Evolutionary conservation across 257 asterid genomes (phyloP), one percentile per base, ranked within the genome.

Genomic region (Solanum paucissectum): DNA sequence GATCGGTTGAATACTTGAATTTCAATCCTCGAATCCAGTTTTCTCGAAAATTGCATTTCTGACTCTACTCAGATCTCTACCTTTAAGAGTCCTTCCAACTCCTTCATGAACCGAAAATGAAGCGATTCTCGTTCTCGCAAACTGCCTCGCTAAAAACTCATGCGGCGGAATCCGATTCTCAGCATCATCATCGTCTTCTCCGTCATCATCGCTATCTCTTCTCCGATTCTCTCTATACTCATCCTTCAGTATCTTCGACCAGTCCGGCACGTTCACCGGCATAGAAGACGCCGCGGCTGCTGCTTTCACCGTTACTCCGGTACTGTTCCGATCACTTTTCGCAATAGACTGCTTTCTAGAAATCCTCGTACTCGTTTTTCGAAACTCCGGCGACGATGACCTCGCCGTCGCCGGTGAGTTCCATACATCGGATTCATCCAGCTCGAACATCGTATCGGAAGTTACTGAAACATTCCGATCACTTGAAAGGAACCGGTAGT

Each of bases 221-320:
- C 94, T 66, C 40, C 93, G 90, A 55, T 92, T 95, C 87, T 91
- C 95, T 58, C 92, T 85, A 88, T 95, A 94, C 91, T 97, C 99
- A 4, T 92, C 94, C 88, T 97, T 97, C 90, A 97, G 87, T 36
- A 97, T 95, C 92, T 96, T 97, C 87, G 99, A 95, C 99, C 99
- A 97, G 85, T 97, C 99, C 12, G 99, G 99, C 3, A 97, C 97
- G 91, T 94, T 97, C 84, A 97, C 96, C 91, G 99, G 99, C 33
- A 97, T 88, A 64, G 99, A 97, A 21, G 97, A 89, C 73, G 99
- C 92, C 88, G 69, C 83, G 0, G 16, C 72, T n/a, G 33, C 14
- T 64, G 71, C 16, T n/a, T 25, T 64, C 12, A 25, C 72, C 66
- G 60, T 33, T 12, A 38, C 86, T 44, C 90, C 73, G 38, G 83